Evolutionary conservation across 1,139 yeast species (phyloP), one percentile per base, ranked within the genome.

Genomic region (Suhomyces maxii): DNA sequence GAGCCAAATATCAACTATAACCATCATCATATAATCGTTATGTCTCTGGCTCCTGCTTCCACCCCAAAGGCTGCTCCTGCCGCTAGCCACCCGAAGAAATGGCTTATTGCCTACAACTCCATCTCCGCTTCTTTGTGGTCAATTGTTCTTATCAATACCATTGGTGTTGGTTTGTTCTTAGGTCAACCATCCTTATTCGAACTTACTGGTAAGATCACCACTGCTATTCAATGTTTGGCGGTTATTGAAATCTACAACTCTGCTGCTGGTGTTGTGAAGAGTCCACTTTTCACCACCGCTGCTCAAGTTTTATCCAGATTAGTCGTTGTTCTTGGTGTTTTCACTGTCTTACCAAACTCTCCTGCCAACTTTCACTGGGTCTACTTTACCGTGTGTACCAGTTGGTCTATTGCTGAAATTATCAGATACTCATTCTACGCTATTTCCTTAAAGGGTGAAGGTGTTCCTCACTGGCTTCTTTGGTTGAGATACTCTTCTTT

Each of bases 381-480:
- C 39, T 86, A 83, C 61, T 65, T 81, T 39, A 73, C 95, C 2
- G 79, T 93, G 65, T 76, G 84, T 39, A 60, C 83, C 45, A 93
- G 97, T 14, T 93, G 99, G 99, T 82, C 93, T 14, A 62, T 88
- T 48, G 89, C 98, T 32, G 99, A 93, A 67, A 79, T 89, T 42
- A 84, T 91, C 48, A 80, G 99, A 60, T 93, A 93, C 69, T 77
- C 89, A 39, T 93, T 82, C 71, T 95, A 86, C 63, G 95, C 95
- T 44, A 69, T 80, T 51, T 85, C 84, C 59, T 73, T 89, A 51
- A 67, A 68, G 50, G 75, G 73, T 26, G 82, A 80, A 1, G 65
- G 74, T 1, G 87, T 90, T 13, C 89, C 95, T 8, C 63, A 66
- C 41, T 63, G 77, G 63, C 73, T 93, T 54, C 79, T 84, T 26